phyloP scores from a whole-genome alignment of 768 basidiomycete species.

The Pulveroboletus sp. region DNA sequence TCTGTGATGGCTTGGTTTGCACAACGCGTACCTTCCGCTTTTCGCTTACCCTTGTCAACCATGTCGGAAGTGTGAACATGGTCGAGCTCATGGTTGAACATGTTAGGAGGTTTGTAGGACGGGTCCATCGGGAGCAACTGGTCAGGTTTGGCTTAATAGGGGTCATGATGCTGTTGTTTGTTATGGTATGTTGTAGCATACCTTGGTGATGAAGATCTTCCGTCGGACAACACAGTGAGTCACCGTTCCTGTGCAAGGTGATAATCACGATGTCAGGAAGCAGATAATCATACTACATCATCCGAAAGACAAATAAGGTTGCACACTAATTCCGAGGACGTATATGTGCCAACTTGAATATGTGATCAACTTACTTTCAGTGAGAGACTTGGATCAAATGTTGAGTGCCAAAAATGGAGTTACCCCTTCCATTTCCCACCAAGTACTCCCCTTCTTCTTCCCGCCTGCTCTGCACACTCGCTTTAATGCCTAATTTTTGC shows the following conservation, averaged over 20 bases:
- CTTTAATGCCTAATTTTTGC: neutral
- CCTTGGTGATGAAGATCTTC: constrained; percentile 10
- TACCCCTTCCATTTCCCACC: neutral
- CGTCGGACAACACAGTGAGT: neutral
- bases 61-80: neutral
- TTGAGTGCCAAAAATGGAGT: neutral
- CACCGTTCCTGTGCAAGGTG: constrained; percentile 14
- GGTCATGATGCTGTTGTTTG: neutral
- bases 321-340: no score
- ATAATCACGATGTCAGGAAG: neutral
- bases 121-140: constrained; percentile 9
- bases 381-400: no score
- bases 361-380: no score
- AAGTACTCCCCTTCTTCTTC: constrained; percentile 7
- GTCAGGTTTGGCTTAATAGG: constrained; percentile 5
- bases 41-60: constrained; percentile 20
- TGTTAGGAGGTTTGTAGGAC: constrained; percentile 7
- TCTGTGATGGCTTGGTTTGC: neutral
- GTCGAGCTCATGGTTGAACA: constrained; percentile 1
- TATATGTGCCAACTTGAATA: no score
- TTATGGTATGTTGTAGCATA: constrained; percentile 8
- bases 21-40: constrained; percentile 12
- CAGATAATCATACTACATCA: neutral
- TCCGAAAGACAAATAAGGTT: no score
- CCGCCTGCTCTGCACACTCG: constrained; percentile 3